Conservation (phyloP, 2,329 filamentous ascomycete genomes). For the Alternaria hordeiaustralica region DNA sequence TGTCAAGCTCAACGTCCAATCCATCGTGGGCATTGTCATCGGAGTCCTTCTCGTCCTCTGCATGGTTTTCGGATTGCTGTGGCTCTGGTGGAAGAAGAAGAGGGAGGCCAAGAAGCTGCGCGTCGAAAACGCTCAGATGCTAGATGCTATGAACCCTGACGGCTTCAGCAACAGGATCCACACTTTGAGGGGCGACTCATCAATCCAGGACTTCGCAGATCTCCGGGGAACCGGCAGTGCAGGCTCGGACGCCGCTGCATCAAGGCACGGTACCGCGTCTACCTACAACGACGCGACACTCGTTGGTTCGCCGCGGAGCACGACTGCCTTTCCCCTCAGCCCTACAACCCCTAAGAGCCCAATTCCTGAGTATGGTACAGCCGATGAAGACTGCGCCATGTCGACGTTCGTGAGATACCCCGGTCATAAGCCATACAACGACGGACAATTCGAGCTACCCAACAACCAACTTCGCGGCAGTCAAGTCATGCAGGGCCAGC, state of each 20-base stretch:
- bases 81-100: constrained; percentile 8
- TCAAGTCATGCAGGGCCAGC: not conserved
- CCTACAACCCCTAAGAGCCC: not conserved
- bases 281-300: not conserved
- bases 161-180: constrained; percentile 15
- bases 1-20: not conserved
- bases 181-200: not conserved
- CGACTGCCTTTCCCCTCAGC: not conserved
- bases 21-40: not conserved
- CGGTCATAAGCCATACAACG: not conserved
- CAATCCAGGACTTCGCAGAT: not conserved
- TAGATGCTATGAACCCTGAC: constrained; percentile 3
- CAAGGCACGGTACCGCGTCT: not conserved
- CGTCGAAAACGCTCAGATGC: constrained; percentile 8
- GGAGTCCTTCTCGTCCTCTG: not conserved
- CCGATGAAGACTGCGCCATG: not conserved
- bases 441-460: not conserved
- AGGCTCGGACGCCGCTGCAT: not conserved
- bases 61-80: constrained; percentile 2
- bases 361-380: not conserved
- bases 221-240: not conserved
- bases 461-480: not conserved
- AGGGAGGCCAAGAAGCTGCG: constrained; percentile 11
- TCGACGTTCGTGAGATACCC: not conserved
- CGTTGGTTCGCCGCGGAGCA: not conserved